Percentiles rank a stretch among this genome's conserved stretches.
Conservation (phyloP, 2,329 filamentous ascomycete species). For the Pyricularia sp. region DNA sequence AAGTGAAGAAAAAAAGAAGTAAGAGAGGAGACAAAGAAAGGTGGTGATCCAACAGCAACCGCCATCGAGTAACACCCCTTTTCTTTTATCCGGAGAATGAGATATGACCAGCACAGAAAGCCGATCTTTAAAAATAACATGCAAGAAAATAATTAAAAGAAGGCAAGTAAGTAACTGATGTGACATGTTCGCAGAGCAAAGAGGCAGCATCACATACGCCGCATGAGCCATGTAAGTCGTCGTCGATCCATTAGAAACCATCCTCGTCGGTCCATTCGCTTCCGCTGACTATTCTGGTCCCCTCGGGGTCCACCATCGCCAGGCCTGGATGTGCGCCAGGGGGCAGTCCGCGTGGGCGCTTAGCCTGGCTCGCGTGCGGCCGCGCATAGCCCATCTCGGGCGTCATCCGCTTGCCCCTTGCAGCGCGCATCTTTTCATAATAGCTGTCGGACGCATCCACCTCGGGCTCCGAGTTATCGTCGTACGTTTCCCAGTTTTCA, state of each 20-base stretch:
- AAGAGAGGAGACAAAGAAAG: background rate
- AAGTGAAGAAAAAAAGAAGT: slow-evolving; percentile 6
- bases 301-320: slow-evolving; percentile 45
- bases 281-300: slow-evolving; percentile 52
- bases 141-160: background rate
- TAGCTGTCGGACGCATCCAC: slow-evolving; percentile 69
- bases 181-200: background rate
- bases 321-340: slow-evolving; percentile 36
- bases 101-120: background rate
- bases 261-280: slow-evolving; percentile 62
- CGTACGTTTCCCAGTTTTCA: slow-evolving; percentile 97
- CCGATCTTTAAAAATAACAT: slow-evolving; percentile 10
- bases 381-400: slow-evolving; percentile 34
- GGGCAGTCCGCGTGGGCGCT: slow-evolving; percentile 45
- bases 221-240: slow-evolving; percentile 1
- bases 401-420: slow-evolving; percentile 55
- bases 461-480: slow-evolving; percentile 71
- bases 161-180: background rate
- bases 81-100: background rate
- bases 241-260: slow-evolving; percentile 33
- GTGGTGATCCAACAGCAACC: background rate
- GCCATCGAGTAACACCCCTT: background rate
- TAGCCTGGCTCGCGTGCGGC: slow-evolving; percentile 31
- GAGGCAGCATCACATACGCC: background rate
- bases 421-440: slow-evolving; percentile 66